Evolutionary conservation across 1,139 yeast species (phyloP), one percentile per base, ranked within the genome.

Genomic region (Blastobotrys capitulatus): DNA sequence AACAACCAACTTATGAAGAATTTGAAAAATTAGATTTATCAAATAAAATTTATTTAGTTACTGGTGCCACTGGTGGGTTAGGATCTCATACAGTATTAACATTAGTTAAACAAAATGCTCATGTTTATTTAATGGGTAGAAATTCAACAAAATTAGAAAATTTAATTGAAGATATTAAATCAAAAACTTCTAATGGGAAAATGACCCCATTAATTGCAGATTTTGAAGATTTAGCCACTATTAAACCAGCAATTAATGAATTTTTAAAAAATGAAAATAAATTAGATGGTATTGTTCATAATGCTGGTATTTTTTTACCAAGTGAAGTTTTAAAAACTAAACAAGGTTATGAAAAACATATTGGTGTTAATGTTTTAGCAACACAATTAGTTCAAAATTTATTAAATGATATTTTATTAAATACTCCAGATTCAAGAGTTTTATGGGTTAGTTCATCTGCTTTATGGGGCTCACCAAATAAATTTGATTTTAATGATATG

Each of bases 321-420:
- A 25, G 31, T 8, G 42, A n/a, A 4, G 47, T 25, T 6, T 12
- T 16, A 4, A 20, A 20, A 15, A 70, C 79, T 2, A 61, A 58
- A 22, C 80, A 77, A 59, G 80, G 77, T 10, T 70, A 67, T 52
- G 82, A 79, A 51, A 59, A 68, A 38, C 78, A 76, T 57, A 66
- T 77, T 47, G 82, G 81, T 6, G 71, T 75, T 35, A 79, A 80
- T 55, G 75, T 65, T 10, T 52, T 79, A 47, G 84, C 79, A 1
- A 78, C 78, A 25, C 77, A 72, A 51, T 60, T 78, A 46, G 60
- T 80, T 19, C 76, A 77, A 56, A 70, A 72, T 50, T 66, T 71
- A 42, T 64, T 79, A n/a, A 75, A 74, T 47, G 22, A 16, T n/a
- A 19, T 26, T 3, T 4, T 37, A 6, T n/a, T 37, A 13, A 26